Conservation (phyloP, 148 eudicot species). For the Vaccinium myrtillus region DNA sequence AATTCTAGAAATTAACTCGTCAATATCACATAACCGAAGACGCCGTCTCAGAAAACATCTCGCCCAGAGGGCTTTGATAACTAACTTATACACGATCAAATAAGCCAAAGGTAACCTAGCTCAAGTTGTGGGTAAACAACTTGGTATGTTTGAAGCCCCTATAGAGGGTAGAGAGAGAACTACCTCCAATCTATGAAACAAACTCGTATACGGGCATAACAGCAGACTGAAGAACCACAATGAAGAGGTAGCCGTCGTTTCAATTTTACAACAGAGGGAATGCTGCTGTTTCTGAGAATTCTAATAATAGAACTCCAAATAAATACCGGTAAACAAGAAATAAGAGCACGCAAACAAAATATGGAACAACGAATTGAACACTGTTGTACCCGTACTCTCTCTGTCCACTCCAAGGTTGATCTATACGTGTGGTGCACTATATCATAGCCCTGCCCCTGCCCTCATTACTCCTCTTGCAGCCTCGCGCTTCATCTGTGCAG, state of each 20-base stretch:
- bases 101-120: background rate
- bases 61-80: background rate
- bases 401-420: background rate
- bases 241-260: background rate
- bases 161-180: background rate
- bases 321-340: background rate
- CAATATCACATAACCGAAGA: background rate
- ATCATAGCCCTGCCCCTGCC: slow-evolving; percentile 36
- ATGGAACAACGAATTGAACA: background rate
- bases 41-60: background rate
- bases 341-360: background rate
- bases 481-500: slow-evolving; percentile 43
- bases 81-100: background rate
- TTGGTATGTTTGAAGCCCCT: background rate
- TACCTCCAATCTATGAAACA: background rate
- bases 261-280: background rate
- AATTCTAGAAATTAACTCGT: background rate
- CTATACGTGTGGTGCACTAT: background rate
- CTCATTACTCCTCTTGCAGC: slow-evolving; percentile 37
- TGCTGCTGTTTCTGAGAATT: background rate
- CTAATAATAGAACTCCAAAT: background rate
- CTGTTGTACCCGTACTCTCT: background rate
- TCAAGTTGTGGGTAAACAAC: background rate
- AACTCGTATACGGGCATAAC: background rate
- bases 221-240: background rate